Evolutionary conservation across 1,284 basidiomycete species (phyloP).

Genomic region (Ganoderma meredithae): DNA sequence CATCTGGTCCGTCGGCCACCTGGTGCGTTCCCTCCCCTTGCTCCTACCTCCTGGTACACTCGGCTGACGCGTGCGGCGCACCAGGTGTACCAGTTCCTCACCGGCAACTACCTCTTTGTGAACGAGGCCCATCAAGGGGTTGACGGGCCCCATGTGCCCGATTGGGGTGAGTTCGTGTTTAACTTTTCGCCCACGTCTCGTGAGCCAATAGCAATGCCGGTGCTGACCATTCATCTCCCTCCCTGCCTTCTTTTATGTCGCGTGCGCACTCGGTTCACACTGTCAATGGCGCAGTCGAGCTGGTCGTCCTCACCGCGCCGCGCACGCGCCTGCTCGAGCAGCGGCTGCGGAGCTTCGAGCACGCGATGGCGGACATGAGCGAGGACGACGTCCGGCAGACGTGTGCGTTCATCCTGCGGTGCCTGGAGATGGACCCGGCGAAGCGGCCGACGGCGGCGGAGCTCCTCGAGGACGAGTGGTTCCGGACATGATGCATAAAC

Average conservation of each 20-base stretch:
- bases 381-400: constrained; percentile 14
- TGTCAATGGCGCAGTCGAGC: not conserved
- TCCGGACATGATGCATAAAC: constrained; percentile 14
- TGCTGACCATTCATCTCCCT: not conserved
- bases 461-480: constrained; percentile 22
- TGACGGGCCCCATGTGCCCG: not conserved
- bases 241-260: too few relatives aligned
- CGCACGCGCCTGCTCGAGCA: constrained; percentile 9
- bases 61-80: not conserved
- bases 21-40: constrained; percentile 16
- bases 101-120: not conserved
- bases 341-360: constrained; percentile 9
- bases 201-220: not conserved
- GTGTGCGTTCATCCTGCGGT: constrained; percentile 23
- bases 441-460: constrained; percentile 18
- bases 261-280: too few relatives aligned
- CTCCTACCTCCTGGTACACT: not conserved
- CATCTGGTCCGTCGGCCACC: constrained; percentile 29
- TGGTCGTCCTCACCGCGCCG: not conserved
- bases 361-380: constrained; percentile 4
- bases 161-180: not conserved
- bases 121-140: too few relatives aligned
- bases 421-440: constrained; percentile 20
- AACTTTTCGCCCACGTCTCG: not conserved
- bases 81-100: constrained; percentile 26